A percentile compares a stretch with the other conserved stretches of the same genome.
Evolutionary conservation across 257 asterid species (phyloP).

Genomic region (Salvia splendens): DNA sequence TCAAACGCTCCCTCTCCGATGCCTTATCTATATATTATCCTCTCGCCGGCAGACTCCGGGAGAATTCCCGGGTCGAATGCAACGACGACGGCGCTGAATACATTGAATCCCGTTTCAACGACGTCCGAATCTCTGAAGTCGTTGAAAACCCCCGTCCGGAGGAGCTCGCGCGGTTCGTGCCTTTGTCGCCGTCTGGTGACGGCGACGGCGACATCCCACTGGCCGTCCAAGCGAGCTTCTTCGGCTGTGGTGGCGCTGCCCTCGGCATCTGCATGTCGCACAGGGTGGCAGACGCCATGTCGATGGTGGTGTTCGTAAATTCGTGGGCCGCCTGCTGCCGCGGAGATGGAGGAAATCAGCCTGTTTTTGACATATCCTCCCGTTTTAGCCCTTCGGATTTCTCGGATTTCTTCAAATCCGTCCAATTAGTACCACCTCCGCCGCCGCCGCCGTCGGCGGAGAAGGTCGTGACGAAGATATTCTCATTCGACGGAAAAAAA

Average conservation of each 20-base stretch:
- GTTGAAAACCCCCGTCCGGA: neutral
- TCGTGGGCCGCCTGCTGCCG: conserved; percentile 41
- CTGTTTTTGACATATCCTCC: conserved; percentile 21
- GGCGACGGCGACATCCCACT: conserved; percentile 8
- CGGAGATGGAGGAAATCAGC: neutral
- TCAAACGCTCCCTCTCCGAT: conserved; percentile 38
- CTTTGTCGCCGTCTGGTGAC: neutral
- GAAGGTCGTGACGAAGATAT: conserved; percentile 29
- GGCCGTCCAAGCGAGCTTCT: conserved; percentile 33
- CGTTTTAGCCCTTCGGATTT: conserved; percentile 35
- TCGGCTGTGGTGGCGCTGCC: conserved; percentile 30
- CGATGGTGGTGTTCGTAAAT: conserved; percentile 29
- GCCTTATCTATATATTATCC: conserved; percentile 42
- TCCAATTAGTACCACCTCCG: neutral
- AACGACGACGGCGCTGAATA: conserved; percentile 43
- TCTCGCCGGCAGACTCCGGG: conserved; percentile 39
- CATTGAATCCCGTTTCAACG: conserved; percentile 29
- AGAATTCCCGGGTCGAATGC: conserved; percentile 36
- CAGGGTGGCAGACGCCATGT: conserved; percentile 34
- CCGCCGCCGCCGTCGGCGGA: conserved; percentile 1
- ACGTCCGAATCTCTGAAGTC: conserved; percentile 16
- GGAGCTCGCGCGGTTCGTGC: conserved; percentile 12
- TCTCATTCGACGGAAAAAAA: conserved; percentile 23
- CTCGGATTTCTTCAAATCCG: neutral
- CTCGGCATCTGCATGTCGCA: conserved; percentile 40